Base-by-base conservation (phyloP, 305 asterid genomes). In the Fraxinus greggii region DNA sequence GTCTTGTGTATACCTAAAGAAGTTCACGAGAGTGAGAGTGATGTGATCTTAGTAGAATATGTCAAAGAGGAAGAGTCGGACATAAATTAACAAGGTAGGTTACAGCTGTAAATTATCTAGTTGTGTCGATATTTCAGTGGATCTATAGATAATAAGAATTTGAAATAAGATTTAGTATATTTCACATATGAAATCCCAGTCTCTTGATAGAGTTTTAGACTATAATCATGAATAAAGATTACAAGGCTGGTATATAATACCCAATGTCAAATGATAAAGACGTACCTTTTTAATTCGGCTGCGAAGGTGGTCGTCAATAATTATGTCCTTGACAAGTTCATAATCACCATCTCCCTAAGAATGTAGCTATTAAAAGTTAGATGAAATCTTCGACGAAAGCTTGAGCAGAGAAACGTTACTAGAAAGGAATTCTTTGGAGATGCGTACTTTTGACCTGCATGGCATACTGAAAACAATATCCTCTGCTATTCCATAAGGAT, bases 401-500 rank as follows among this genome's bases (percentile, higher is more conserved):
- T 67, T 1, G 17, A 15, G 75, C 40, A n/a, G 38, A 72, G 51
- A 51, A 17, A 32, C 7, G 15, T 29, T 29, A 54, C 24, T 31
- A 23, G 69, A 78, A 23, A 36, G 59, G 48, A 51, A 77, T n/a
- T 69, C 13, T 0, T 48, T 29, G 8, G 33, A 48, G 75, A 35
- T 4, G 65, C 93, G 87, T 87, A 92, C 99, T 32, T 92, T 95
- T 38, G 99, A 97, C 84, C 94, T 89, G 92, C 99, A 97, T 15
- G 99, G 99, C 99, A 97, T 92, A 81, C 98, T 97, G 91, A 97
- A 95, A 83, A 97, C 98, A 28, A 97, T 95, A 78, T 81, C 97
- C 19, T 97, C 97, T 69, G 92, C 98, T 78, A 97, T 89, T 9
- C 98, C 97, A 33, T 92, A 97, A 24, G 99, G 99, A 87, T 93